Evolutionary conservation across 495 filamentous ascomycete genomes (phyloP).

Genomic region (Penicillium crystallinum): DNA sequence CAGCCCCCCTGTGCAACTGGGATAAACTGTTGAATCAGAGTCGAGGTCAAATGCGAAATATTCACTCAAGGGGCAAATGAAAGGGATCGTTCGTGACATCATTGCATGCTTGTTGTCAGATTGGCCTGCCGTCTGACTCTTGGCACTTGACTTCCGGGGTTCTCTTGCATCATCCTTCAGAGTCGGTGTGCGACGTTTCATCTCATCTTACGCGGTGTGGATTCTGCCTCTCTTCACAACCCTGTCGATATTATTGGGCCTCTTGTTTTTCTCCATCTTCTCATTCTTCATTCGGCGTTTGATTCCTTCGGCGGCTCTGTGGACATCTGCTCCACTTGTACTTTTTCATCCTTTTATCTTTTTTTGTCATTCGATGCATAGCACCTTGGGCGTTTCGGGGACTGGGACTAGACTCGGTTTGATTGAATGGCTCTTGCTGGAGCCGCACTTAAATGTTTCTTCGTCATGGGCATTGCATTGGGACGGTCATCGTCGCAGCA

Average conservation of each 20-base stretch:
- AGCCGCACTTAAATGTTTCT: constrained; percentile 29
- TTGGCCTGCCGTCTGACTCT: constrained; percentile 23
- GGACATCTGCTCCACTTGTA: constrained; percentile 17
- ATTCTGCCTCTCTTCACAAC: constrained; percentile 8
- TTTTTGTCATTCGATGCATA: constrained; percentile 28
- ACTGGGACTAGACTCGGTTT: constrained; percentile 33
- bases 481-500: constrained; percentile 23
- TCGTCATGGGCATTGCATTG: constrained; percentile 28
- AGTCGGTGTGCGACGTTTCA: constrained; percentile 4
- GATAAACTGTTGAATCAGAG: constrained; percentile 4
- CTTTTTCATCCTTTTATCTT: constrained; percentile 14
- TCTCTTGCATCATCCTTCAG: constrained; percentile 8
- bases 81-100: constrained; percentile 27
- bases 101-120: constrained; percentile 22
- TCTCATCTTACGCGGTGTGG: neutral
- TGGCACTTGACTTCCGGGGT: constrained; percentile 19
- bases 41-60: constrained; percentile 8
- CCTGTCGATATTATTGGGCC: constrained; percentile 11
- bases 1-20: constrained; percentile 5
- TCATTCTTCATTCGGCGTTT: constrained; percentile 15
- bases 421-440: constrained; percentile 27
- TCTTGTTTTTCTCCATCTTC: constrained; percentile 2
- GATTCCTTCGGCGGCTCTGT: constrained; percentile 16
- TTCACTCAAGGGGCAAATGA: constrained; percentile 13
- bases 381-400: constrained; percentile 32